A percentile compares a stretch with the other conserved stretches of the same genome.
Conservation (phyloP, 768 basidiomycete species). For the Kwoniella sp. region DNA sequence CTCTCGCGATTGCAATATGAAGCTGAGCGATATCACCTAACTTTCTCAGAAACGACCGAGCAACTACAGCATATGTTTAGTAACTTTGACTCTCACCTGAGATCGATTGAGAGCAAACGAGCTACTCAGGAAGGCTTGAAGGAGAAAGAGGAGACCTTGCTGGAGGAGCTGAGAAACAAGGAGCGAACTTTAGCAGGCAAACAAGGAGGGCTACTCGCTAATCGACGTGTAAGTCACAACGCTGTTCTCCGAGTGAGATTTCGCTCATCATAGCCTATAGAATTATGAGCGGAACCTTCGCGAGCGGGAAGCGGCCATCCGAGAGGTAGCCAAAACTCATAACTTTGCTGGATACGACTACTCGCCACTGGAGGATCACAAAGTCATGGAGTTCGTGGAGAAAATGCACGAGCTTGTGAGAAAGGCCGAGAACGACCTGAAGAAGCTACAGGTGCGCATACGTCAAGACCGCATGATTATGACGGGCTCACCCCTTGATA, state of each 20-base stretch:
- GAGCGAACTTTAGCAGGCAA: conserved; percentile 40
- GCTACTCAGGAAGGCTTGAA: conserved; percentile 24
- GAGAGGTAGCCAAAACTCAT: conserved; percentile 63
- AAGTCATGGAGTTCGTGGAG: conserved; percentile 69
- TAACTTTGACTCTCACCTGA: conserved; percentile 53
- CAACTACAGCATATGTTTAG: conserved; percentile 56
- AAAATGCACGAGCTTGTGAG: conserved; percentile 63
- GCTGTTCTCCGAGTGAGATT: neutral
- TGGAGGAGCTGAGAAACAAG: conserved; percentile 38
- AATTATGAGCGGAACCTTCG: conserved; percentile 66
- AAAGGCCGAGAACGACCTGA: conserved; percentile 56
- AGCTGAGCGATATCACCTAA: neutral
- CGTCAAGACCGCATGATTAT: neutral
- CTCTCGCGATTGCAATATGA: neutral
- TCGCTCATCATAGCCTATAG: too few species aligned
- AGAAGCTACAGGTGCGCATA: conserved; percentile 61
- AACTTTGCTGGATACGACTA: conserved; percentile 70
- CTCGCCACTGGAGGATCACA: conserved; percentile 64
- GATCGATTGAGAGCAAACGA: conserved; percentile 25
- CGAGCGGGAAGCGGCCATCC: conserved; percentile 70
- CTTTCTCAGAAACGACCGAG: conserved; percentile 60
- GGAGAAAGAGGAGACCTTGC: conserved; percentile 33
- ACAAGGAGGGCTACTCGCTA: conserved; percentile 63
- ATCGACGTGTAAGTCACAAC: conserved; percentile 66
- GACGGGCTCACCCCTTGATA: conserved; percentile 4